Evolutionary conservation across 2,329 filamentous ascomycete species (phyloP).

Genomic region (Diaporthe eres): DNA sequence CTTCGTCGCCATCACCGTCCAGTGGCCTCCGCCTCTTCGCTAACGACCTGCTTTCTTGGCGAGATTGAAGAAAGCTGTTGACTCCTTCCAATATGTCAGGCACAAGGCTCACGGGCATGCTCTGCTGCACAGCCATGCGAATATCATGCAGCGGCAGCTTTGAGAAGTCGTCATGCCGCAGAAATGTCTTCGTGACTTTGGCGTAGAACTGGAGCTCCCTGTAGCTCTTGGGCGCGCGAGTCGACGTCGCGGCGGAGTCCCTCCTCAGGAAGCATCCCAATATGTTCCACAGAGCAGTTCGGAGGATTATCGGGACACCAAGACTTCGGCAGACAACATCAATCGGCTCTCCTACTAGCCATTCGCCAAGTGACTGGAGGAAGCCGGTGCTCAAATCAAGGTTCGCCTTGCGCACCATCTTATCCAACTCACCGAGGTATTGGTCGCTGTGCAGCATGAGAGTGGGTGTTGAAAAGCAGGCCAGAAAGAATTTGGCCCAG

Average conservation of each 20-base stretch:
- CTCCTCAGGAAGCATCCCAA: not conserved
- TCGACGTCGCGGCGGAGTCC: not conserved
- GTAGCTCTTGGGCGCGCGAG: conserved; percentile 1
- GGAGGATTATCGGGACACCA: not conserved
- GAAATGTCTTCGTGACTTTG: not conserved
- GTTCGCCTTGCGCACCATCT: not conserved
- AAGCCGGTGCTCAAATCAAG: not conserved
- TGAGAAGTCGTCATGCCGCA: conserved; percentile 1
- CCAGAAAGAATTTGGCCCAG: conserved; percentile 10
- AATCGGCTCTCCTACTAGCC: conserved; percentile 15
- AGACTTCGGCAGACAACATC: conserved; percentile 11
- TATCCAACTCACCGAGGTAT: not conserved
- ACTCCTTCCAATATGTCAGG: not conserved
- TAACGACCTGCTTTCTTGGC: not conserved
- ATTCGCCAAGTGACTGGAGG: not conserved
- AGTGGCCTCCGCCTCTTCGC: not conserved
- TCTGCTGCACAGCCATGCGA: not conserved
- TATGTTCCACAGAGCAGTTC: not conserved
- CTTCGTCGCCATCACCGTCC: not conserved
- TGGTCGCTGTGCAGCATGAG: not conserved
- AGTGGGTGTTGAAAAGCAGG: not conserved
- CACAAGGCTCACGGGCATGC: conserved; percentile 1
- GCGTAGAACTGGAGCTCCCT: conserved; percentile 5
- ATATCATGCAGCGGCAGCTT: conserved; percentile 2
- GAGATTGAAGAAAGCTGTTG: not conserved